These are phyloP conservation scores for Aureoboletus auriporus DNA, from an alignment of 768 basidiomycete genomes.

Conservation along the genomic window DNA sequence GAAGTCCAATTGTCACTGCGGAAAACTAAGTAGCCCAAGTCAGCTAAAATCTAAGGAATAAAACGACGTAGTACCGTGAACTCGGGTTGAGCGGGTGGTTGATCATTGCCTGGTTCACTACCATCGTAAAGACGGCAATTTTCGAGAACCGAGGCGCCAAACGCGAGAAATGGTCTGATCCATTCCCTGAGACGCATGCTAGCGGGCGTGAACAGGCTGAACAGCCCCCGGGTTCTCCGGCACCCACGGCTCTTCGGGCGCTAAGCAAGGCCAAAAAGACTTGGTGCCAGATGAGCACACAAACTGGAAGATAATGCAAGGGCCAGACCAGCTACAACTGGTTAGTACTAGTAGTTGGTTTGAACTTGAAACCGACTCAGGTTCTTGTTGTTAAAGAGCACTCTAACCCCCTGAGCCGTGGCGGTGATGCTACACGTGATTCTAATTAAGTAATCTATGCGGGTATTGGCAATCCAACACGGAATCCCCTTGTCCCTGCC, in stretches of 20 bases:
- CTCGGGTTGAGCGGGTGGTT: conserved; percentile 16
- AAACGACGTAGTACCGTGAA: conserved; percentile 24
- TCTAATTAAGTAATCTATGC: conserved; percentile 29
- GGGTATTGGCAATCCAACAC: conserved; percentile 30
- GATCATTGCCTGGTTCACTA: background rate
- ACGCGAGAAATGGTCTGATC: conserved; percentile 15
- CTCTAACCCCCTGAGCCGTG: background rate
- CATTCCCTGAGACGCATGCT: conserved; percentile 18
- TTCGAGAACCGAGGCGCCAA: background rate
- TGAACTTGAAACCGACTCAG: no score
- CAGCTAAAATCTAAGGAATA: no score
- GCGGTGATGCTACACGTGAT: conserved; percentile 23
- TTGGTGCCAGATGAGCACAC: no score
- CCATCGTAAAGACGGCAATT: conserved; percentile 7
- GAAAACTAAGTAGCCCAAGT: conserved; percentile 25
- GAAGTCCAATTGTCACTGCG: conserved; percentile 73
- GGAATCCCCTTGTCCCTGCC: conserved; percentile 35
- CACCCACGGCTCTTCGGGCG: conserved; percentile 2
- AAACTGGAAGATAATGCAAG: no score
- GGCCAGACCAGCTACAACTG: no score
- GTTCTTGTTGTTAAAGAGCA: no score
- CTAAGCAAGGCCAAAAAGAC: background rate
- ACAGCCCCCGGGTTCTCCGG: no score
- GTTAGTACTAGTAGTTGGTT: no score
- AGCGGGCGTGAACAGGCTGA: background rate